Percentiles rank a stretch among this genome's conserved stretches.
These are phyloP conservation scores for Volutella citrinella DNA, from an alignment of 2,329 filamentous ascomycete species.

Conservation along the genomic window DNA sequence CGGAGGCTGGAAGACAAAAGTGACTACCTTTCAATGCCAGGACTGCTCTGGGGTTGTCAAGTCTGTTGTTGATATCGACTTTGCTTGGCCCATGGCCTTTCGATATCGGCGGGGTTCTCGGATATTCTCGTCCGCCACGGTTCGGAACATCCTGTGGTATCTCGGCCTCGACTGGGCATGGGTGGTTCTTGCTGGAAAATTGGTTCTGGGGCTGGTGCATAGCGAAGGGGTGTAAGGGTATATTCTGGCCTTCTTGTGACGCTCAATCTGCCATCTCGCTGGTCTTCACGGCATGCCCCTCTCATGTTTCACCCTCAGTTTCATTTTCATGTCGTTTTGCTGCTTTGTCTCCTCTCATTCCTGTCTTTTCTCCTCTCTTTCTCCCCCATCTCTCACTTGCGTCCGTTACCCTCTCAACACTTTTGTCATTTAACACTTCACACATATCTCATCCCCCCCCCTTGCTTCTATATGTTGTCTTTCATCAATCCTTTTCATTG, in stretches of 20 bases:
- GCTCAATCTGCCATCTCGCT: slow-evolving; percentile 29
- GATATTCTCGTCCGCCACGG: no score
- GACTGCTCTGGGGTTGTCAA: slow-evolving; percentile 34
- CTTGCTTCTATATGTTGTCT: slow-evolving; percentile 16
- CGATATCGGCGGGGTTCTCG: slow-evolving; percentile 36
- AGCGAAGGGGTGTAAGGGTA: slow-evolving; percentile 42
- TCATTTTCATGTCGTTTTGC: no score
- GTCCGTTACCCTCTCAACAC: slow-evolving; percentile 6
- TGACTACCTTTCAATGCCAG: slow-evolving; percentile 30
- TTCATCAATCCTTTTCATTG: slow-evolving; percentile 14
- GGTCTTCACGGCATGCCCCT: no score
- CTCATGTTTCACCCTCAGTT: no score
- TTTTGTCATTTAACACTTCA: slow-evolving; percentile 11
- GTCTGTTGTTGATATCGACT: slow-evolving; percentile 27
- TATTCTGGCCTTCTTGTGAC: slow-evolving; percentile 38
- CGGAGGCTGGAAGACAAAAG: slow-evolving; percentile 40
- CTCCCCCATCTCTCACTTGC: slow-evolving; percentile 13
- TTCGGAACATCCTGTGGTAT: no score
- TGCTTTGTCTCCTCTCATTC: slow-evolving; percentile 19
- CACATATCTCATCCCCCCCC: slow-evolving; percentile 12
- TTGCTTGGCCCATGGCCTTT: slow-evolving; percentile 27
- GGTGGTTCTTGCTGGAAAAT: slow-evolving; percentile 42
- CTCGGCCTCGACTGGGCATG: slow-evolving; percentile 9
- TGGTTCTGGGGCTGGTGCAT: slow-evolving; percentile 39
- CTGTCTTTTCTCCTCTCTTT: slow-evolving; percentile 24